Evolutionary conservation across 2,329 filamentous ascomycete genomes (phyloP).

Genomic region (Plenodomus tracheiphilus): DNA sequence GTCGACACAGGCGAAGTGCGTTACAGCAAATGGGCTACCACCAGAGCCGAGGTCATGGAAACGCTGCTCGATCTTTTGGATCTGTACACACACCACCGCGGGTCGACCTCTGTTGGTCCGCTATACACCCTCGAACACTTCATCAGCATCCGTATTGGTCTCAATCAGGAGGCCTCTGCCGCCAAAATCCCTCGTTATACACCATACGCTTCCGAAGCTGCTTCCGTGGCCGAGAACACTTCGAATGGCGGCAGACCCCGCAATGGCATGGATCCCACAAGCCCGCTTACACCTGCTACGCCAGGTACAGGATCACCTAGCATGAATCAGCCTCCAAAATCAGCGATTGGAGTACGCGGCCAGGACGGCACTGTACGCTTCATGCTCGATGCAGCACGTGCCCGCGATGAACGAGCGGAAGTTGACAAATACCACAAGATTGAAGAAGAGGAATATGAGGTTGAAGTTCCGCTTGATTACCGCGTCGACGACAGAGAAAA

Average conservation of each 20-base stretch:
- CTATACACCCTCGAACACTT: slow-evolving; percentile 75
- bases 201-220: slow-evolving; percentile 39
- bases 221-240: slow-evolving; percentile 12
- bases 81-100: slow-evolving; percentile 83
- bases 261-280: slow-evolving; percentile 41
- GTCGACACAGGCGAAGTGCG: slow-evolving; percentile 48
- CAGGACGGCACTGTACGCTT: slow-evolving; percentile 81
- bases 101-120: slow-evolving; percentile 72
- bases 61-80: slow-evolving; percentile 89
- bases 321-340: slow-evolving; percentile 37
- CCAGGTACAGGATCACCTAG: slow-evolving; percentile 49
- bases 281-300: slow-evolving; percentile 48
- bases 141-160: slow-evolving; percentile 80
- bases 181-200: slow-evolving; percentile 66
- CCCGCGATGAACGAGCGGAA: slow-evolving; percentile 68
- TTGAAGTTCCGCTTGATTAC: slow-evolving; percentile 57
- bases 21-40: slow-evolving; percentile 53
- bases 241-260: slow-evolving; percentile 33
- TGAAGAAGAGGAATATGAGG: slow-evolving; percentile 78
- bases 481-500: slow-evolving; percentile 22
- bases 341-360: slow-evolving; percentile 45
- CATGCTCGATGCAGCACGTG: slow-evolving; percentile 79
- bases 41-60: slow-evolving; percentile 58
- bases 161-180: slow-evolving; percentile 79
- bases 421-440: slow-evolving; percentile 71